Percentiles rank a stretch among this genome's conserved stretches.
These are phyloP conservation scores for Ganoderma meredithae DNA, from an alignment of 1,284 basidiomycete genomes.

Conservation along the genomic window DNA sequence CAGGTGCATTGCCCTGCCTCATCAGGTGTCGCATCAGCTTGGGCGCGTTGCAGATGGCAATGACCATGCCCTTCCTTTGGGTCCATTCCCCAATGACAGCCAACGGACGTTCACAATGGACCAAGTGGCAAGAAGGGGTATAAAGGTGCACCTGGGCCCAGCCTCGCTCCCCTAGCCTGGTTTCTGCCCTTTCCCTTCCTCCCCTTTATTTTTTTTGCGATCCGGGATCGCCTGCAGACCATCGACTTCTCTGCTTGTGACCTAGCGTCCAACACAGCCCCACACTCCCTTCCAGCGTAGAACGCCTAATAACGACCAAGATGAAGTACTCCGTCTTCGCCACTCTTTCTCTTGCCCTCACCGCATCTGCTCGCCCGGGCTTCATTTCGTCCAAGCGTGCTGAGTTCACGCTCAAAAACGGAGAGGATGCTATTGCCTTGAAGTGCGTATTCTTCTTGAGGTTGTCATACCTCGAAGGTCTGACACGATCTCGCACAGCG, in stretches of 20 bases:
- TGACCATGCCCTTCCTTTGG: background rate
- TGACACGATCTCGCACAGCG: constrained; percentile 40
- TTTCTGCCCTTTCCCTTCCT: constrained; percentile 20
- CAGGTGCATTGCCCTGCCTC: background rate
- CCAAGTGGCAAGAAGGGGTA: constrained; percentile 11
- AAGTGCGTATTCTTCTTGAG: constrained; percentile 49
- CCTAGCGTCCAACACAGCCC: constrained; percentile 34
- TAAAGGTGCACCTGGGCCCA: constrained; percentile 14
- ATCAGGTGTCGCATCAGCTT: background rate
- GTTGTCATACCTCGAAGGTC: too few species aligned
- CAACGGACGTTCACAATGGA: background rate
- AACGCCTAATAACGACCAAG: constrained; percentile 32
- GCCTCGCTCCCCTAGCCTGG: constrained; percentile 24
- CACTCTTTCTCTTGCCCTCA: constrained; percentile 44
- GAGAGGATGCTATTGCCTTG: constrained; percentile 58
- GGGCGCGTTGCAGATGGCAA: background rate
- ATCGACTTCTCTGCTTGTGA: constrained; percentile 30
- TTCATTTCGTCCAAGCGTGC: constrained; percentile 41
- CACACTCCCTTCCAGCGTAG: constrained; percentile 29
- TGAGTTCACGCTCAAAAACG: constrained; percentile 54
- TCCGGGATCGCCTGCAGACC: constrained; percentile 36
- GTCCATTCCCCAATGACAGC: background rate
- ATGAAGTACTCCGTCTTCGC: constrained; percentile 40
- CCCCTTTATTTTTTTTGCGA: constrained; percentile 27
- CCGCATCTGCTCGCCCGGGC: constrained; percentile 47